Base-by-base conservation (phyloP, 495 filamentous ascomycete species). In the Penicillium egyptiacum region DNA sequence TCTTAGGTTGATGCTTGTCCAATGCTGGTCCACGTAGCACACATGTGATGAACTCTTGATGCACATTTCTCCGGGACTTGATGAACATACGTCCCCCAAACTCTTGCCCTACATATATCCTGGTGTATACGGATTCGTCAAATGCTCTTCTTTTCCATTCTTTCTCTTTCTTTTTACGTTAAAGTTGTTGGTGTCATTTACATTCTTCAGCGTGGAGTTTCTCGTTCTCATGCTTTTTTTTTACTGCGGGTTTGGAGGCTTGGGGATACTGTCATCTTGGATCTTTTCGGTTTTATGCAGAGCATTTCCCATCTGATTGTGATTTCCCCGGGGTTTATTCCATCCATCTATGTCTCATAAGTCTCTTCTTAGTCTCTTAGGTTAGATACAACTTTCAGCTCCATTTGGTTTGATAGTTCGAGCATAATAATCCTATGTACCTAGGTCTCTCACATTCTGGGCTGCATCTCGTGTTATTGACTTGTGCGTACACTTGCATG, bases 191-290 rank as follows among this genome's bases (percentile, higher is more conserved):
- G 25, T 62, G 28, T 47, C 49, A 55, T 51, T 58, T 55, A 61
- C 43, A 49, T 55, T 57, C 44, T 59, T 55, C 40, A 66, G 65
- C 63, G 62, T 60, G 61, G 54, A 60, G 58, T 66, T 62, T 56
- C 45, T 66, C 37, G 37, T 66, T 69, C 52, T 61, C 37, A 49
- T 60, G 17, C 9, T 39, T 53, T 30, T 54, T 59, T 54, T 42
- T n/a, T n/a, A n/a, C n/a, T n/a, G n/a, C n/a, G n/a, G n/a, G n/a
- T n/a, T n/a, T n/a, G 37, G 59, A 42, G 35, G 4, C 14, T 47
- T 25, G 54, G 35, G 54, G 25, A 12, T 50, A 30, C 30, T 20
- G 42, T 39, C n/a, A 25, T 55, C 10, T 37, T 50, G 12, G 45
- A 25, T 56, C 17, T 31, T 43, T 56, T 45, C n/a, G 33, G 48